Evolutionary conservation across 345 rosid species (phyloP).

Genomic region (Melaleuca alternifolia): DNA sequence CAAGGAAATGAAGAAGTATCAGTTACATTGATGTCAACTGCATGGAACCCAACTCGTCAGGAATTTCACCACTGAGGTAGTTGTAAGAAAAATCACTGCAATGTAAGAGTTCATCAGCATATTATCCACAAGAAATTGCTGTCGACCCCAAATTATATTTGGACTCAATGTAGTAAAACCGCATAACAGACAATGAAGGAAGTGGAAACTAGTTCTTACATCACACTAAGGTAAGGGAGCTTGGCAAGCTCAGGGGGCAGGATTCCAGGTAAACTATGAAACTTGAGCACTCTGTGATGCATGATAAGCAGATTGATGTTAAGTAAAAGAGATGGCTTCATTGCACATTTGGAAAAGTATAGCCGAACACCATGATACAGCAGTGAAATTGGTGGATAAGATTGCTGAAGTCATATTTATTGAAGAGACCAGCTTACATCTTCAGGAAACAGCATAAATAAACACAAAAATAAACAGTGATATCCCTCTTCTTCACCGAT

Average conservation of each 20-base stretch:
- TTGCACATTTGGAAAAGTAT: neutral
- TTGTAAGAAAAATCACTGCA: conserved; percentile 22
- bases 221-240: conserved; percentile 38
- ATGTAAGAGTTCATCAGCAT: neutral
- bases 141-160: neutral
- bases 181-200: neutral
- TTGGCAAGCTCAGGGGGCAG: conserved; percentile 50
- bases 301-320: neutral
- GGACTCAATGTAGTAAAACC: neutral
- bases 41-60: conserved; percentile 32
- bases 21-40: conserved; percentile 16
- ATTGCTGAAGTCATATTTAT: neutral
- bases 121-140: neutral
- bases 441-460: neutral
- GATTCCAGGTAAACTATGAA: conserved; percentile 48
- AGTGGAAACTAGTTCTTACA: conserved; percentile 24
- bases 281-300: conserved; percentile 30
- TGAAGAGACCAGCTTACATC: neutral
- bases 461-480: neutral
- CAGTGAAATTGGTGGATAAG: neutral
- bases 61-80: conserved; percentile 32
- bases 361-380: neutral
- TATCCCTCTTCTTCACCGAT: neutral
- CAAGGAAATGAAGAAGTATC: neutral
- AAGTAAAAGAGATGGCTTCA: neutral